These are phyloP conservation scores for Neurospora discreta DNA, from an alignment of 495 filamentous ascomycete species.

Conservation along the genomic window DNA sequence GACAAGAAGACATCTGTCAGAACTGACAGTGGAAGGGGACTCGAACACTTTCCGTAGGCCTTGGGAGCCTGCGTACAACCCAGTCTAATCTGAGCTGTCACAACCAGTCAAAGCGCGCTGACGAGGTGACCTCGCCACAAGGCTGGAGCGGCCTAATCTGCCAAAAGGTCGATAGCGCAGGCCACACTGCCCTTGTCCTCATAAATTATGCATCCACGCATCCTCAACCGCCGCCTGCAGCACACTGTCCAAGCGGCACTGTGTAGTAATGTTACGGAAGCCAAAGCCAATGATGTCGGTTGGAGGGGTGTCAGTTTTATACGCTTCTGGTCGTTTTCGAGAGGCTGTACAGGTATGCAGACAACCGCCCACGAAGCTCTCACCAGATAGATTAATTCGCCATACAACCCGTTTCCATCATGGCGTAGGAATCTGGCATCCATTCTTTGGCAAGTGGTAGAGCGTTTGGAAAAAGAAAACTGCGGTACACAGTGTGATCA, in stretches of 20 bases:
- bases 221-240: conserved; percentile 14
- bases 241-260: neutral
- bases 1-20: neutral
- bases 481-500: neutral
- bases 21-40: neutral
- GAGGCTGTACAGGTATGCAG: neutral
- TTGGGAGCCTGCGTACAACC: neutral
- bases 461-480: neutral
- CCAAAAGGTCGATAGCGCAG: conserved; percentile 15
- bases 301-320: neutral
- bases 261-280: neutral
- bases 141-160: conserved; percentile 16
- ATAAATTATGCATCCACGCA: conserved; percentile 22
- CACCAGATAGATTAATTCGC: neutral
- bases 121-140: conserved; percentile 15
- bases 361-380: neutral
- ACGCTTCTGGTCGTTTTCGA: neutral
- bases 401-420: neutral
- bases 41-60: neutral
- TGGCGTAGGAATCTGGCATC: neutral
- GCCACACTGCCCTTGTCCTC: conserved; percentile 12
- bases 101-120: conserved; percentile 17
- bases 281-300: neutral
- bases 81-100: neutral
- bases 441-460: neutral